Percentiles rank a stretch among this genome's conserved stretches.
Conservation (phyloP, 2,329 filamentous ascomycete genomes). For the Fusarium tanahbumbuense region DNA sequence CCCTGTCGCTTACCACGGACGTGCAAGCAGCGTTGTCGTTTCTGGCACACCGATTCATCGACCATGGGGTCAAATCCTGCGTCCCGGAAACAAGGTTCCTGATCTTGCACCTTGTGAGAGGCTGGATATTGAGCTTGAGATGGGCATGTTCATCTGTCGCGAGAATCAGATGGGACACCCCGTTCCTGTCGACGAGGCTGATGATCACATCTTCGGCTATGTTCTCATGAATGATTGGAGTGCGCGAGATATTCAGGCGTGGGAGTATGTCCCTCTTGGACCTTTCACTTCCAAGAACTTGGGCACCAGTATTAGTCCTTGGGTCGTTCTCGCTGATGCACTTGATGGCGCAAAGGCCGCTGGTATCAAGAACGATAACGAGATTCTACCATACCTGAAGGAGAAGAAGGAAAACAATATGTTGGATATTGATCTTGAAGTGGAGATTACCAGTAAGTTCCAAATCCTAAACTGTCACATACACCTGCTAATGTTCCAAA, state of each 20-base stretch:
- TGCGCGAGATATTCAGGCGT: slow-evolving; percentile 69
- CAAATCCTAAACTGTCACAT: accelerated
- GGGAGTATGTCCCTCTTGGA: slow-evolving; percentile 71
- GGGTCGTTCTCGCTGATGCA: slow-evolving; percentile 71
- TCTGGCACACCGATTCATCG: slow-evolving; percentile 79
- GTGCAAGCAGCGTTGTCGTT: slow-evolving; percentile 79
- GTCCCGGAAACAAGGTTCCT: slow-evolving; percentile 55
- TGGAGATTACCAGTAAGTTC: slow-evolving; percentile 54
- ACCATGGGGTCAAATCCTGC: slow-evolving; percentile 78
- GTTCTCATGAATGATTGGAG: slow-evolving; percentile 74
- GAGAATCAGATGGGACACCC: slow-evolving; percentile 75
- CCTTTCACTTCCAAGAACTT: slow-evolving; percentile 73
- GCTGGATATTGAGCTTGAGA: slow-evolving; percentile 82
- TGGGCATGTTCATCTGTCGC: slow-evolving; percentile 79
- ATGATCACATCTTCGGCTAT: slow-evolving; percentile 75
- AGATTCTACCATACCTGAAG: slow-evolving; percentile 59
- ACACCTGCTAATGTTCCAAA: background rate
- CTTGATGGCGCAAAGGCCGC: slow-evolving; percentile 48
- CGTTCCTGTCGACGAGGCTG: slow-evolving; percentile 73
- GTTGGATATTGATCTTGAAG: slow-evolving; percentile 53
- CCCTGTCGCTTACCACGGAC: slow-evolving; percentile 84
- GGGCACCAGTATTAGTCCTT: slow-evolving; percentile 69
- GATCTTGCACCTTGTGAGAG: slow-evolving; percentile 69
- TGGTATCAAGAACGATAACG: slow-evolving; percentile 52
- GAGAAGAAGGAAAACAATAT: slow-evolving; percentile 60